phyloP scores from a whole-genome alignment of 1,139 yeast genomes.

The Blastobotrys apis region DNA sequence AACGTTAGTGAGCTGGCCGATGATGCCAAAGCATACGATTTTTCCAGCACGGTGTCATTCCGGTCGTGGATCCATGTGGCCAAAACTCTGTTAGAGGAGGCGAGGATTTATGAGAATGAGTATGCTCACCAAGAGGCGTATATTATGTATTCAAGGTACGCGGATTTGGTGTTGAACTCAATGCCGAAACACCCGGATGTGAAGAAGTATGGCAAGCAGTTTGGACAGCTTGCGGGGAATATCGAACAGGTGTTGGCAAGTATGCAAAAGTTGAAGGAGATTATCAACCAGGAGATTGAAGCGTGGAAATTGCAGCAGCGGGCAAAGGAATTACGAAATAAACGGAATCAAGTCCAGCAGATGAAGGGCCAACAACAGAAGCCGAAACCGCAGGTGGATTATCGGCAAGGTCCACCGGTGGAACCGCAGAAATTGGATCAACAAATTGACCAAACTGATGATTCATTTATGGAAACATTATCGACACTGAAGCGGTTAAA shows the following conservation, averaged over 20 bases:
- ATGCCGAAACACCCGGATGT: constrained; percentile 44
- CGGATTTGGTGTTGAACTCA: constrained; percentile 46
- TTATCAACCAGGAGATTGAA: constrained; percentile 34
- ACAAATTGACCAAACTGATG: constrained; percentile 9
- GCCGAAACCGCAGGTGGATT: neutral
- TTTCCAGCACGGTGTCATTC: constrained; percentile 40
- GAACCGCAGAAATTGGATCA: neutral
- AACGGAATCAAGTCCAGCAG: constrained; percentile 8
- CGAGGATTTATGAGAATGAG: constrained; percentile 42
- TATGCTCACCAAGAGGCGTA: constrained; percentile 44
- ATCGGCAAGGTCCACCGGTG: neutral
- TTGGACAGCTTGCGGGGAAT: constrained; percentile 8
- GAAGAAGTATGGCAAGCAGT: constrained; percentile 26
- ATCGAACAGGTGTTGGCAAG: constrained; percentile 34
- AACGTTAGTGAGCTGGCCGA: constrained; percentile 35
- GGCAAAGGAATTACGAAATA: constrained; percentile 3
- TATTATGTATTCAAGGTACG: constrained; percentile 46
- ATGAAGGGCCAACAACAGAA: constrained; percentile 12
- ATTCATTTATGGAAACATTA: constrained; percentile 21
- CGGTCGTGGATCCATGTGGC: constrained; percentile 46
- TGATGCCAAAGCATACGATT: constrained; percentile 45
- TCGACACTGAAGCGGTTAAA: constrained; percentile 20
- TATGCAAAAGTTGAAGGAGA: constrained; percentile 38
- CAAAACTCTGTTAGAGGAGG: constrained; percentile 41
- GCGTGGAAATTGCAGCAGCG: constrained; percentile 21